Evolutionary conservation across 2,329 filamentous ascomycete species (phyloP).

Genomic region (Clarireedia monteithiana): DNA sequence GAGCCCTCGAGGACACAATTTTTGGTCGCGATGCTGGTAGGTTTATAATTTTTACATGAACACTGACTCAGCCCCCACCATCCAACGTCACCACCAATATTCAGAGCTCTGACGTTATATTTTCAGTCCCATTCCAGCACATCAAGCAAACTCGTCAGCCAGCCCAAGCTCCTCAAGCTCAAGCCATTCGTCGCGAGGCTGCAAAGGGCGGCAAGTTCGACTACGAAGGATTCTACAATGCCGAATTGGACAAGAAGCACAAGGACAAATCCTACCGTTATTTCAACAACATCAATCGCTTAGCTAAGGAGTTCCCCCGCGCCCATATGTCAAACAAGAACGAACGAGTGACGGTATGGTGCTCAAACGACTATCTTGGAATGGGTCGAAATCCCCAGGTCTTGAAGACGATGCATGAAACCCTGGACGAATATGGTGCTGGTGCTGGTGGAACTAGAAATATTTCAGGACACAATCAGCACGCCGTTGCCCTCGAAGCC

Average conservation of each 20-base stretch:
- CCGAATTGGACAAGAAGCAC: slow-evolving; percentile 95
- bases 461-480: slow-evolving; percentile 95
- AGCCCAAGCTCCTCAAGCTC: slow-evolving; percentile 16
- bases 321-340: slow-evolving; percentile 81
- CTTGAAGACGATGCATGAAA: slow-evolving; percentile 86
- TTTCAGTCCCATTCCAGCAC: slow-evolving; percentile 29
- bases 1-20: slow-evolving; percentile 56
- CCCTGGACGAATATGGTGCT: slow-evolving; percentile 87
- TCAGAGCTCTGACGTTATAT: neutral
- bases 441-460: slow-evolving; percentile 94
- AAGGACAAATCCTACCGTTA: slow-evolving; percentile 99
- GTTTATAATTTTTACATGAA: slow-evolving; percentile 16
- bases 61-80: neutral
- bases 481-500: slow-evolving; percentile 77
- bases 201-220: slow-evolving; percentile 59
- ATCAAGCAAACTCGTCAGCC: slow-evolving; percentile 18
- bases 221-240: slow-evolving; percentile 82
- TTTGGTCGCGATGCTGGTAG: slow-evolving; percentile 45
- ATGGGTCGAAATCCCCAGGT: slow-evolving; percentile 92
- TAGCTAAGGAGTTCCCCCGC: slow-evolving; percentile 91
- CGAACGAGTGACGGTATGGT: slow-evolving; percentile 94
- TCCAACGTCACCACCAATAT: neutral
- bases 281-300: slow-evolving; percentile 99
- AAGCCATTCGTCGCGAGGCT: slow-evolving; percentile 18
- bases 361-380: slow-evolving; percentile 96